Base-by-base conservation (phyloP, 768 basidiomycete genomes). In the Strobilomyces confusus region DNA sequence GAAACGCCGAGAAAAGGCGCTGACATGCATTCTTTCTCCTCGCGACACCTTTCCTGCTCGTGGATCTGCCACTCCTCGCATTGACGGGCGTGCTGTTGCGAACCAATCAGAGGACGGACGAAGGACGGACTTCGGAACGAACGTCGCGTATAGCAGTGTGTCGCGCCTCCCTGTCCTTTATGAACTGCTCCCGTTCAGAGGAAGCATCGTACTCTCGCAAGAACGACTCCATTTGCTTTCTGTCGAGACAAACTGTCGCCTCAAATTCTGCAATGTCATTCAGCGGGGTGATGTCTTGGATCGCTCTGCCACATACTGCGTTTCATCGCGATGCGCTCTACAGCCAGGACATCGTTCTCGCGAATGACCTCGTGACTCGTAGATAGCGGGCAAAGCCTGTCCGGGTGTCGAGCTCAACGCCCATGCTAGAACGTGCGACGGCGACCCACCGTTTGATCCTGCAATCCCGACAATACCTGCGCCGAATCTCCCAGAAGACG, bases 391-490 rank as follows among this genome's bases (percentile, higher is more conserved):
- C 48, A 26, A 7, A 53, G 40, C 19, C 52, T 53, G 25, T 13
- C 2, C 9, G 43, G 33, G n/a, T 40, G 2, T n/a, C 22, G n/a
- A 20, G 2, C 22, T 4, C 15, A 2, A 12, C 13, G 5, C 25
- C 30, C 30, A 20, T 20, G 11, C 1, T 19, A 47, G 8, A 17
- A 46, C 13, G 49, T 4, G 38, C n/a, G n/a, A n/a, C n/a, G n/a
- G n/a, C n/a, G n/a, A n/a, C n/a, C n/a, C n/a, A 51, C 59, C 53
- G 33, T 44, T 25, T 11, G 3, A 1, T 2, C 41, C 49, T 56
- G 36, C 58, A 59, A 4, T 32, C 34, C 7, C 22, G 19, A 34
- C 58, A 57, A 36, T 59, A 59, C 38, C 44, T 33, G n/a, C 44
- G 30, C 19, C 44, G 44, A 5, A 45, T 20, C 5, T 5, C 5